Evolutionary conservation across 2,329 filamentous ascomycete species (phyloP).

Genomic region (Ophiosphaerella herpotricha): DNA sequence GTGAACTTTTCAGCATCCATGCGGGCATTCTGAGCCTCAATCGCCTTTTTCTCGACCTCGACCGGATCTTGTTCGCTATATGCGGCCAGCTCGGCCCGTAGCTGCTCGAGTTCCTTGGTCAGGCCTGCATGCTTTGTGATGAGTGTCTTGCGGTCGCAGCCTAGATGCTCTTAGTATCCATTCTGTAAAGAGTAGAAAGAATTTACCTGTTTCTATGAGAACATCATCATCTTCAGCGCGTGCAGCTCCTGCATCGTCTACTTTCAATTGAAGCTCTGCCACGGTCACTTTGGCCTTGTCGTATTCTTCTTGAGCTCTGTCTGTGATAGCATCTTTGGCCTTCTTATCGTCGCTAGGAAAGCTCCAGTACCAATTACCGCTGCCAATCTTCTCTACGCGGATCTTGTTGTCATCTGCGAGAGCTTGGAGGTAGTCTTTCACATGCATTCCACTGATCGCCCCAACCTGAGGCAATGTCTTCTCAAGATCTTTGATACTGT

Average conservation of each 20-base stretch:
- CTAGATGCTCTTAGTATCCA: constrained; percentile 11
- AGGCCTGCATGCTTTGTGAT: constrained; percentile 43
- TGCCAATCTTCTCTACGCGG: constrained; percentile 71
- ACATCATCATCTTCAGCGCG: constrained; percentile 47
- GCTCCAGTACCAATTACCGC: constrained; percentile 74
- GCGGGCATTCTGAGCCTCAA: constrained; percentile 34
- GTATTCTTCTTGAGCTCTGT: constrained; percentile 44
- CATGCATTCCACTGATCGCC: constrained; percentile 68
- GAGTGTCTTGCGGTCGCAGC: constrained; percentile 45
- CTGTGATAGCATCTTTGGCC: constrained; percentile 47
- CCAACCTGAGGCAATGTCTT: constrained; percentile 65
- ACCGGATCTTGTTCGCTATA: constrained; percentile 54
- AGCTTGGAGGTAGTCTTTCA: constrained; percentile 68
- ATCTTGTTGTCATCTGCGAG: constrained; percentile 66
- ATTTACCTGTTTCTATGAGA: constrained; percentile 37
- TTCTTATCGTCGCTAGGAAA: constrained; percentile 64
- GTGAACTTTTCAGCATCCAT: constrained; percentile 45
- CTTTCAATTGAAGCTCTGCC: constrained; percentile 47
- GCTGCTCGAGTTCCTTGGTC: constrained; percentile 41
- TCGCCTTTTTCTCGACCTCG: constrained; percentile 49
- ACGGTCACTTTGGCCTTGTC: constrained; percentile 42
- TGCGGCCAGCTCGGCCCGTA: constrained; percentile 49
- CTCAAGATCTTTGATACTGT: constrained; percentile 70
- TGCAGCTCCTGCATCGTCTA: constrained; percentile 45
- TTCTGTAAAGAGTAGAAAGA: neutral